Conservation (phyloP, 768 basidiomycete species). For the Lentinula sp. region DNA sequence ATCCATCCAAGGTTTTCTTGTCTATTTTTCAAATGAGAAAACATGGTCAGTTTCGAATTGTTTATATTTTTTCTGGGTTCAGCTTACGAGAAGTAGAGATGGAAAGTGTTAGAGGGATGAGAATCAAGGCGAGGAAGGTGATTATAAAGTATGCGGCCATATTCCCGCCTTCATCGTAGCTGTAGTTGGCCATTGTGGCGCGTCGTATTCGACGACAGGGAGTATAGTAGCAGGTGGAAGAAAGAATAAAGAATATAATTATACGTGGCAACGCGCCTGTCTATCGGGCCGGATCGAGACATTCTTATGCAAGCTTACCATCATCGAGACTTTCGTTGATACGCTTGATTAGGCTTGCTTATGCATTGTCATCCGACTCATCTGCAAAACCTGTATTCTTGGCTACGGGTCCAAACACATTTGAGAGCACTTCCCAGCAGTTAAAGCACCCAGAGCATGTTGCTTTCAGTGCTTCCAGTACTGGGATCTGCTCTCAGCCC, state of each 20-base stretch:
- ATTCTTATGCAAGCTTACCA: no score
- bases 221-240: not conserved
- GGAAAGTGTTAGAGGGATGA: constrained; percentile 71
- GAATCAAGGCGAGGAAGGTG: constrained; percentile 78
- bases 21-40: constrained; percentile 17
- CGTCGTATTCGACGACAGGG: constrained; percentile 7
- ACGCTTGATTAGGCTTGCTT: no score
- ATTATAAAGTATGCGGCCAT: constrained; percentile 91
- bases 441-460: no score
- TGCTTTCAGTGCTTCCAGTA: no score
- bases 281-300: not conserved
- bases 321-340: no score
- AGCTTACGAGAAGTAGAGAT: constrained; percentile 44
- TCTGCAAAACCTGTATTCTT: no score
- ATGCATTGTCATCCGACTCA: no score
- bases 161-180: constrained; percentile 81
- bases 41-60: constrained; percentile 7
- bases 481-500: no score
- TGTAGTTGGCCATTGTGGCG: constrained; percentile 66
- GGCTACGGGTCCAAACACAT: no score
- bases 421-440: no score
- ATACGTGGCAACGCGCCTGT: constrained; percentile 2
- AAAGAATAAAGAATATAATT: not conserved
- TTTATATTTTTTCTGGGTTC: not conserved
- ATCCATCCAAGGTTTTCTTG: constrained; percentile 36